A percentile compares a stretch with the other conserved stretches of the same genome.
These are phyloP conservation scores for Onygena corvina DNA, from an alignment of 2,329 filamentous ascomycete genomes.

Conservation along the genomic window DNA sequence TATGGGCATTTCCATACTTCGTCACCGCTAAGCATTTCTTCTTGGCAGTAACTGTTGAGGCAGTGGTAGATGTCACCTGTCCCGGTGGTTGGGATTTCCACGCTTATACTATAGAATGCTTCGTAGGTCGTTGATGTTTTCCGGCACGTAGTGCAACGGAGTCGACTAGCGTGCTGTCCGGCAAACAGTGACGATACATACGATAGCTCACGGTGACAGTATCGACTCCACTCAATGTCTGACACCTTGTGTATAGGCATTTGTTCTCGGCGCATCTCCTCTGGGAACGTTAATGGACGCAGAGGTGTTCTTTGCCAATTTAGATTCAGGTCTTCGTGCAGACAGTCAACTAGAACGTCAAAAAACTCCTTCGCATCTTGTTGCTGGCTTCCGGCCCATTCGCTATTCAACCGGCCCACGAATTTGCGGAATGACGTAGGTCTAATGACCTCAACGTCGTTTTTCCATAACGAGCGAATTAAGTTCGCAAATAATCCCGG, in stretches of 20 bases:
- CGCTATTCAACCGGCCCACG: slow-evolving; percentile 50
- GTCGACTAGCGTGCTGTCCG: slow-evolving; percentile 52
- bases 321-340: slow-evolving; percentile 76
- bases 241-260: slow-evolving; percentile 54
- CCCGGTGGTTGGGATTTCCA: slow-evolving; percentile 54
- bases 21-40: slow-evolving; percentile 56
- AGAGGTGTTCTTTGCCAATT: slow-evolving; percentile 49
- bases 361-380: slow-evolving; percentile 91
- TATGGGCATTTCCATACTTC: slow-evolving; percentile 61
- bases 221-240: slow-evolving; percentile 60
- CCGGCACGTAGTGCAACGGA: slow-evolving; percentile 50
- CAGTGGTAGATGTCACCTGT: slow-evolving; percentile 53
- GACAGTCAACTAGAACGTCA: slow-evolving; percentile 64
- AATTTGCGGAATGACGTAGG: slow-evolving; percentile 55
- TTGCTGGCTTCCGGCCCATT: slow-evolving; percentile 63
- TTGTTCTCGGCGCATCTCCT: slow-evolving; percentile 50
- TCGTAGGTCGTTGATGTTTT: slow-evolving; percentile 56
- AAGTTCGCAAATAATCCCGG: slow-evolving; percentile 51
- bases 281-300: slow-evolving; percentile 45
- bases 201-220: slow-evolving; percentile 58
- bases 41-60: slow-evolving; percentile 55
- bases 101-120: slow-evolving; percentile 58
- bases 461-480: slow-evolving; percentile 51
- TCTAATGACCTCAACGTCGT: slow-evolving; percentile 39
- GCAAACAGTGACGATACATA: slow-evolving; percentile 70